phyloP scores from a whole-genome alignment of 1,139 yeast species.

The Eremothecium gossypii region DNA sequence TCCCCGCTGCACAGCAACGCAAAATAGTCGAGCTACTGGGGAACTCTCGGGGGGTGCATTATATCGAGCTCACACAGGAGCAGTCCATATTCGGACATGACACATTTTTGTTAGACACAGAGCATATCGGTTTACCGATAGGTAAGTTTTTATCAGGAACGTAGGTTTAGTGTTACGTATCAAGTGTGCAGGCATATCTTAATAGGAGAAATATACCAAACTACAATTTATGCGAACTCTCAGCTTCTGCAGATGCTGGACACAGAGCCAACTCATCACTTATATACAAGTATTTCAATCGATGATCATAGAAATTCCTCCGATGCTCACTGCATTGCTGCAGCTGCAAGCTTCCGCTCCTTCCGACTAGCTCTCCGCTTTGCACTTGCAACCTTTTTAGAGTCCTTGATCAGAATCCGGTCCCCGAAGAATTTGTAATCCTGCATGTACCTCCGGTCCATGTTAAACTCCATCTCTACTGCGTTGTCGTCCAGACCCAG shows the following conservation, averaged over 20 bases:
- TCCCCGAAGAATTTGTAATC: constrained; percentile 78
- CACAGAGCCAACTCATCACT: no score
- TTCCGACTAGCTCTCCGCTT: constrained; percentile 36
- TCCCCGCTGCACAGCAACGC: constrained; percentile 91
- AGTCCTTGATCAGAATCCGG: constrained; percentile 36
- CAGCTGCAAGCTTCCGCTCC: constrained; percentile 30
- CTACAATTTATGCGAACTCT: no score
- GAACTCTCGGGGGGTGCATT: constrained; percentile 38
- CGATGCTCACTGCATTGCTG: no score
- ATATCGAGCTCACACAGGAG: constrained; percentile 67
- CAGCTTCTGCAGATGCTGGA: no score
- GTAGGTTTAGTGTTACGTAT: no score
- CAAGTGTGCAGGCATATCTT: no score
- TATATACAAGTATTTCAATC: no score
- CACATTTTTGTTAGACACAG: constrained; percentile 70
- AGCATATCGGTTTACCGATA: constrained; percentile 73
- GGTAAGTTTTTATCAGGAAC: constrained; percentile 40
- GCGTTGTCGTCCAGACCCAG: constrained; percentile 80
- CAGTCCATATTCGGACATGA: constrained; percentile 84
- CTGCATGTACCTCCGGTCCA: constrained; percentile 78
- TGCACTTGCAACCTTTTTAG: constrained; percentile 36
- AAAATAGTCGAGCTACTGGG: constrained; percentile 61
- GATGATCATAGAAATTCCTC: no score
- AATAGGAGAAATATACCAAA: no score
- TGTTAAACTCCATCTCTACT: constrained; percentile 68